These are phyloP conservation scores for Aeschynomene evenia DNA, from an alignment of 306 rosid species.

Conservation along the genomic window DNA sequence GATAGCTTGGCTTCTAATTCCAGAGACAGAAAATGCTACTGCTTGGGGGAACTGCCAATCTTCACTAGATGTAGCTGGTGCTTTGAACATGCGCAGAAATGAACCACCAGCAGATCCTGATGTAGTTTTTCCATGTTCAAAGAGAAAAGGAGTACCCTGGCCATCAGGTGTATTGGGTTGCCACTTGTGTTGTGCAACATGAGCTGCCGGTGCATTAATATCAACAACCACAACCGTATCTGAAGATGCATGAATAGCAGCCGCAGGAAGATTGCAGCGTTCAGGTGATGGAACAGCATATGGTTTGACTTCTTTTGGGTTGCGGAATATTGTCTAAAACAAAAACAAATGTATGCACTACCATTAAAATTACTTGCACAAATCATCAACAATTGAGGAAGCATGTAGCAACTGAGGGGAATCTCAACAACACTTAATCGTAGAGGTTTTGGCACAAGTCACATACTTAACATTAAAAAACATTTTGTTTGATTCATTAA, in stretches of 20 bases:
- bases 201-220: constrained; percentile 86
- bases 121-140: constrained; percentile 78
- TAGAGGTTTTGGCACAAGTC: not conserved
- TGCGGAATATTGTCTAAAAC: constrained; percentile 88
- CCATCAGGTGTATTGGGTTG: constrained; percentile 99
- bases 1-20: constrained; percentile 80
- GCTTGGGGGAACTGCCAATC: constrained; percentile 94
- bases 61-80: constrained; percentile 57
- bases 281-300: constrained; percentile 82
- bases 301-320: constrained; percentile 85
- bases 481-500: not conserved
- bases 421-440: not conserved
- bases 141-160: constrained; percentile 95
- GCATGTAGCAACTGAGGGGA: not conserved
- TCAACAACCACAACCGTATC: constrained; percentile 81
- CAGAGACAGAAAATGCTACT: constrained; percentile 73
- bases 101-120: constrained; percentile 73
- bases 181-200: constrained; percentile 92
- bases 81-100: constrained; percentile 89
- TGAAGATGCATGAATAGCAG: constrained; percentile 85
- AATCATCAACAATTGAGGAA: constrained; percentile 19
- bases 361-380: constrained; percentile 9
- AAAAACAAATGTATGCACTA: constrained; percentile 23
- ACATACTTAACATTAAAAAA: not conserved
- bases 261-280: constrained; percentile 95